Evolutionary conservation across 2,329 filamentous ascomycete genomes (phyloP).

Genomic region (Botrytis aclada): DNA sequence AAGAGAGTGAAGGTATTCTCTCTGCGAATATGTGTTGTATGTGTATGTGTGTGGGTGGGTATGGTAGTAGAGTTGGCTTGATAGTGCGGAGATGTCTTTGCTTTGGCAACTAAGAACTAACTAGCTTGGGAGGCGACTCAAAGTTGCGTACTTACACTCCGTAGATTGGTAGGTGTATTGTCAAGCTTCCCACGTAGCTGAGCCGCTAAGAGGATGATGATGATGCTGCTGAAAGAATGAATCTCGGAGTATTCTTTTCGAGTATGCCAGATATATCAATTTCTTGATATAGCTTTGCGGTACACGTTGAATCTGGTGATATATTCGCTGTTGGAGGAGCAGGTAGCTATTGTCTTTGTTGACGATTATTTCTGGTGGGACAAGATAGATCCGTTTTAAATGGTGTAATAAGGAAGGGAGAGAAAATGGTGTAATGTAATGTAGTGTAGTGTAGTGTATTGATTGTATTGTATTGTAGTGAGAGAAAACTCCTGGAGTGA

Average conservation of each 20-base stretch:
- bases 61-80: constrained; percentile 5
- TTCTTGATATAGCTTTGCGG: background rate
- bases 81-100: background rate
- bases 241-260: background rate
- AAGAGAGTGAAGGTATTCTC: constrained; percentile 28
- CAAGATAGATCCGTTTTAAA: background rate
- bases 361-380: background rate
- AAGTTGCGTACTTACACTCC: background rate
- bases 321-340: background rate
- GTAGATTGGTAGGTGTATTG: background rate
- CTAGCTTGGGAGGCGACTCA: constrained; percentile 8
- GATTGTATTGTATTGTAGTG: background rate
- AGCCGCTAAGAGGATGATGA: background rate
- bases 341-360: background rate
- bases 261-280: background rate
- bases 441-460: too few relatives aligned
- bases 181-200: background rate
- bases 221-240: constrained; percentile 1
- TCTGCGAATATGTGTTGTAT: background rate
- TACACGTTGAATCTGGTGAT: background rate
- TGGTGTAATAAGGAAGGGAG: background rate
- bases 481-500: background rate
- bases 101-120: background rate
- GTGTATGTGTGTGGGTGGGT: background rate
- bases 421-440: background rate